A percentile compares a stretch with the other conserved stretches of the same genome.
Evolutionary conservation across 2,329 filamentous ascomycete genomes (phyloP).

Genomic region (Passalora sequoiae): DNA sequence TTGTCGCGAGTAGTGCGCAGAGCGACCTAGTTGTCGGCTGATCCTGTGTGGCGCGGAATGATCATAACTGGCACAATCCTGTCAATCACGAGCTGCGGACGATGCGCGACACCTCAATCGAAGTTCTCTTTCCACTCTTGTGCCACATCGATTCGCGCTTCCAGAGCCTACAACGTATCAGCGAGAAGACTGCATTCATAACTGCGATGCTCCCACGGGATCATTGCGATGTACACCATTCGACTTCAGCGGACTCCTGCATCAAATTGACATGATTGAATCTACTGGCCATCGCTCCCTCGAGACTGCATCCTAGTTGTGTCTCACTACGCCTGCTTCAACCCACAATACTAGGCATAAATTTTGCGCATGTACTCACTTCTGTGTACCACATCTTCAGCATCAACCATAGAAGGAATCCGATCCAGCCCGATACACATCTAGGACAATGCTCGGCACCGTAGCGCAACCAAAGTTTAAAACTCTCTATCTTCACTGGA

Average conservation of each 20-base stretch:
- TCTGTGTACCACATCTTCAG: conserved; percentile 18
- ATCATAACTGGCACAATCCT: too few relatives aligned
- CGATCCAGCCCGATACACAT: conserved; percentile 9
- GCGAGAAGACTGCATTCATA: neutral
- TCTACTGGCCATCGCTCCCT: conserved; percentile 12
- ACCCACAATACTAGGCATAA: conserved; percentile 8
- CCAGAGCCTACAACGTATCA: neutral
- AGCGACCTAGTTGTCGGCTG: too few relatives aligned
- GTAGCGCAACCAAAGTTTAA: conserved; percentile 1
- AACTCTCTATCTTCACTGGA: conserved; percentile 3
- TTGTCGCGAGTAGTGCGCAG: too few relatives aligned
- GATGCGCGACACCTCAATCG: too few relatives aligned
- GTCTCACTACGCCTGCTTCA: conserved; percentile 12
- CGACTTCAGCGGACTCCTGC: conserved; percentile 8
- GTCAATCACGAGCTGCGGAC: too few relatives aligned
- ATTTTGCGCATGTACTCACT: neutral
- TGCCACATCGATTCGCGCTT: too few relatives aligned
- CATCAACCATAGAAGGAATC: conserved; percentile 18
- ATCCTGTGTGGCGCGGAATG: too few relatives aligned
- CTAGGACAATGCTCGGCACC: conserved; percentile 6
- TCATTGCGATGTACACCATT: conserved; percentile 8
- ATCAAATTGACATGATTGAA: conserved; percentile 7
- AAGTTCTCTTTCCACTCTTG: too few relatives aligned
- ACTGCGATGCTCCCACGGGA: too few relatives aligned
- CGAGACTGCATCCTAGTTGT: conserved; percentile 9